phyloP scores from a whole-genome alignment of 2,329 filamentous ascomycete species.

The Raffaelea albimanens region DNA sequence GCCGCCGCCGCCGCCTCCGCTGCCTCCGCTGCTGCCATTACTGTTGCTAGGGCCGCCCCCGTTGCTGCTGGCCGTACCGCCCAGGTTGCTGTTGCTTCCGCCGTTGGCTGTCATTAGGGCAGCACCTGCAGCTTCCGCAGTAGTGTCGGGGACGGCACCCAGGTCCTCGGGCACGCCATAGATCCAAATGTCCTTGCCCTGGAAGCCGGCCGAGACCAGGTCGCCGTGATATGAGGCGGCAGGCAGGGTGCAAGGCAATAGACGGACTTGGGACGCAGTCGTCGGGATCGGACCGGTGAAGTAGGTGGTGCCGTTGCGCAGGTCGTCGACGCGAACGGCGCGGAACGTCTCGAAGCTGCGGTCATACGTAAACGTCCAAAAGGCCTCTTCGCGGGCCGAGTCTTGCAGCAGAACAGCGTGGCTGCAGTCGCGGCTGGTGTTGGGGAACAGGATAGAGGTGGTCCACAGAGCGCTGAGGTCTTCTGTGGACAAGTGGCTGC shows the following conservation, averaged over 20 bases:
- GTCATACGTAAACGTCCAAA: slow-evolving; percentile 73
- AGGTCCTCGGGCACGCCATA: slow-evolving; percentile 70
- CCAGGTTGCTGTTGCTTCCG: too few species aligned
- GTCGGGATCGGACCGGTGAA: slow-evolving; percentile 61
- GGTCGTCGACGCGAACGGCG: slow-evolving; percentile 64
- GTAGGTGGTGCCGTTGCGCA: slow-evolving; percentile 68
- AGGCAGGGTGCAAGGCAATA: slow-evolving; percentile 60
- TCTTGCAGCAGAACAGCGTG: slow-evolving; percentile 63
- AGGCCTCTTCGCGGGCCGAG: slow-evolving; percentile 53
- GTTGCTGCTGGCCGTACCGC: neutral
- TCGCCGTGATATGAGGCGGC: slow-evolving; percentile 61
- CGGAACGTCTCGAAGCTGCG: slow-evolving; percentile 68
- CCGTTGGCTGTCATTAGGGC: neutral
- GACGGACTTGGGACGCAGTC: slow-evolving; percentile 41
- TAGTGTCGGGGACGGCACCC: slow-evolving; percentile 44
- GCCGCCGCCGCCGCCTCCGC: slow-evolving; percentile 9
- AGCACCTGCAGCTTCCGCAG: neutral
- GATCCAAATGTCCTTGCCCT: slow-evolving; percentile 64
- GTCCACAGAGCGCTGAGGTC: slow-evolving; percentile 72
- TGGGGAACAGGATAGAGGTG: slow-evolving; percentile 75
- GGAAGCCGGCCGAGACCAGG: slow-evolving; percentile 64
- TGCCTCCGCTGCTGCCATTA: slow-evolving; percentile 6
- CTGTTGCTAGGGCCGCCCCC: too few species aligned
- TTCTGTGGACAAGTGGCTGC: slow-evolving; percentile 54
- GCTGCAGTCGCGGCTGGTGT: slow-evolving; percentile 69